Evolutionary conservation across 306 rosid genomes (phyloP), one percentile per base, ranked within the genome.

Genomic region (Sicyos baderoa): DNA sequence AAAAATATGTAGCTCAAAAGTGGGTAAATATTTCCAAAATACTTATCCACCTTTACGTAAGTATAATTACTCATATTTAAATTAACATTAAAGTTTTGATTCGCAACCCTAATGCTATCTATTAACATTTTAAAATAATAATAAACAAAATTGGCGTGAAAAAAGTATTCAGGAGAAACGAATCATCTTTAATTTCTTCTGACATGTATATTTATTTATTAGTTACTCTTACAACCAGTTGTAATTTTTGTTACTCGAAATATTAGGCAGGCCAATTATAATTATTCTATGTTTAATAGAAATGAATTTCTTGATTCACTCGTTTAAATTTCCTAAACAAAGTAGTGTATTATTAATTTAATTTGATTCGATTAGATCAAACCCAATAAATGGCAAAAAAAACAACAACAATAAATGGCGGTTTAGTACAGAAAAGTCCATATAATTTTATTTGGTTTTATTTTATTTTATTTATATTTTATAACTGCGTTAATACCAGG

Each of bases 221-320:
- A 14, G 9, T 57, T 57, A 25, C 35, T 5, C 22, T 10, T 12
- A n/a, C 1, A 21, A 7, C 12, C 4, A 37, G 49, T 40, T 19
- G 69, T 63, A 63, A 42, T 11, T 42, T 61, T 42, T 42, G 45
- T 40, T 7, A 37, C 49, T 4, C 4, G 32, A 63, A 63, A 42
- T 63, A 63, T 11, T 42, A 48, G 72, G 72, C 11, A 25, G 0
- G 42, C 9, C n/a, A 67, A 67, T 22, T 22, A 47, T 49, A 23
- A 23, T 67, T 67, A 15, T 48, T 67, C 56, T 7, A 25, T 48
- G 23, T 67, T 47, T 22, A 66, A 47, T 47, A 47, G 21, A 22
- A 66, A 65, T 44, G 54, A 65, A 44, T 65, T 44, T 44, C 14
- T 66, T 7, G 37, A 66, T 66, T 15, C 22, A 66, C 40, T 15